A percentile compares a stretch with the other conserved stretches of the same genome.
Evolutionary conservation across 1,284 basidiomycete species (phyloP).

Genomic region (Mycena sp.): DNA sequence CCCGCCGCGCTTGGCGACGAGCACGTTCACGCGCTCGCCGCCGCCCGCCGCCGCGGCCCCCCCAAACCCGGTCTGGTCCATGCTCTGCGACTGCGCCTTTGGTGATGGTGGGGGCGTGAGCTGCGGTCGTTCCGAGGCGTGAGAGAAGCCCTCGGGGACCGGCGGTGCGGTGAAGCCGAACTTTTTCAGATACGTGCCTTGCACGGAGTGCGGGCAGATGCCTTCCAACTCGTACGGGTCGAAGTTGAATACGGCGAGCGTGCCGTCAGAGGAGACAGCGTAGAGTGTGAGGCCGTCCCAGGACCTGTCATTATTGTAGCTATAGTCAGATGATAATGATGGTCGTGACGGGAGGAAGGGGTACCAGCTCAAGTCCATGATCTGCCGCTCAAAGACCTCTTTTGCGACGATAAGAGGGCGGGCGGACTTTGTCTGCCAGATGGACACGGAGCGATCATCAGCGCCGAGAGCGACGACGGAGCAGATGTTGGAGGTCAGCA

Average conservation of each 20-base stretch:
- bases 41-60: conserved; percentile 22
- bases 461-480: conserved; percentile 92
- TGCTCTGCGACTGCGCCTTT: conserved; percentile 38
- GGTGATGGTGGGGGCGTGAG: conserved; percentile 63
- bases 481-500: conserved; percentile 81
- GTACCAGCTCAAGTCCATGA: conserved; percentile 96
- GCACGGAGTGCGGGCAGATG: conserved; percentile 78
- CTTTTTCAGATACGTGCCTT: conserved; percentile 81
- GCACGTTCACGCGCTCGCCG: conserved; percentile 71
- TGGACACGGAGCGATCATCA: conserved; percentile 87
- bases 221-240: conserved; percentile 85
- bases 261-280: conserved; percentile 96
- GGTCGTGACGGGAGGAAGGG: conserved; percentile 2
- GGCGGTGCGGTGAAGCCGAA: conserved; percentile 78
- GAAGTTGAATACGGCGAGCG: conserved; percentile 89
- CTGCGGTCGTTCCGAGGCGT: conserved; percentile 47
- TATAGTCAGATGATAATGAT: conserved; percentile 15
- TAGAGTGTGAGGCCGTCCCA: conserved; percentile 93
- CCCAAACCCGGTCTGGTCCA: conserved; percentile 50
- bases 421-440: conserved; percentile 93
- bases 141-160: conserved; percentile 74
- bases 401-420: conserved; percentile 92
- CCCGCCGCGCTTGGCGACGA: conserved; percentile 77
- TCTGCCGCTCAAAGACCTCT: conserved; percentile 93
- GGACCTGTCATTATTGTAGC: conserved; percentile 63